Conservation (phyloP, 208 protist species). For the Herpetomonas samuelpessoai region DNA sequence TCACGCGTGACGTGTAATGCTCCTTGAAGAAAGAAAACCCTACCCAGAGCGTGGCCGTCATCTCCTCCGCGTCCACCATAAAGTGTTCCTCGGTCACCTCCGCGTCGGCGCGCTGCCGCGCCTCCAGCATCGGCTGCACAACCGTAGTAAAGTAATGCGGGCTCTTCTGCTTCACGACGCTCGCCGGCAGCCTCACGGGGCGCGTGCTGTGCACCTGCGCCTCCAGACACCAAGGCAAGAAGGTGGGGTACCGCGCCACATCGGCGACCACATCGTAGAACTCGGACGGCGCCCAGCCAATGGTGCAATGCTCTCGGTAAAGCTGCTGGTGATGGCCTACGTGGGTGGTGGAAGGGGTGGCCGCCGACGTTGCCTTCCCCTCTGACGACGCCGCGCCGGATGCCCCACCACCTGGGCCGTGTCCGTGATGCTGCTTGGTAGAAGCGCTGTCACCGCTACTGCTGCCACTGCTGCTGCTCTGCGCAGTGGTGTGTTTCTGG, state of each 20-base stretch:
- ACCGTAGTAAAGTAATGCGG: background rate
- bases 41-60: conserved; percentile 64
- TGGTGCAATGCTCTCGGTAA: conserved; percentile 74
- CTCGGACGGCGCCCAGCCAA: conserved; percentile 68
- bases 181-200: conserved; percentile 15
- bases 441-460: too few relatives aligned
- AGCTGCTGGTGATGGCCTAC: conserved; percentile 30
- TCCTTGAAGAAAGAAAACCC: conserved; percentile 80
- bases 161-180: conserved; percentile 2
- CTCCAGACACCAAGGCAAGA: conserved; percentile 78
- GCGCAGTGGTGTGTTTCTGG: conserved; percentile 1
- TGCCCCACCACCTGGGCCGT: too few relatives aligned
- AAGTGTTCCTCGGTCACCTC: conserved; percentile 12
- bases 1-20: conserved; percentile 71
- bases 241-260: conserved; percentile 63
- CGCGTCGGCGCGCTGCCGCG: background rate
- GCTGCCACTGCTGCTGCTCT: background rate
- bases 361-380: background rate
- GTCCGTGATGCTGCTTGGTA: too few relatives aligned
- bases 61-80: conserved; percentile 40
- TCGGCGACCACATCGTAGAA: conserved; percentile 77
- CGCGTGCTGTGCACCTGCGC: conserved; percentile 52
- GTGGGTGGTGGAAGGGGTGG: background rate
- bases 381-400: background rate
- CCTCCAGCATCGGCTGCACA: background rate